Base-by-base conservation (phyloP, 2,329 filamentous ascomycete genomes). In the Furcasterigmium furcatum region DNA sequence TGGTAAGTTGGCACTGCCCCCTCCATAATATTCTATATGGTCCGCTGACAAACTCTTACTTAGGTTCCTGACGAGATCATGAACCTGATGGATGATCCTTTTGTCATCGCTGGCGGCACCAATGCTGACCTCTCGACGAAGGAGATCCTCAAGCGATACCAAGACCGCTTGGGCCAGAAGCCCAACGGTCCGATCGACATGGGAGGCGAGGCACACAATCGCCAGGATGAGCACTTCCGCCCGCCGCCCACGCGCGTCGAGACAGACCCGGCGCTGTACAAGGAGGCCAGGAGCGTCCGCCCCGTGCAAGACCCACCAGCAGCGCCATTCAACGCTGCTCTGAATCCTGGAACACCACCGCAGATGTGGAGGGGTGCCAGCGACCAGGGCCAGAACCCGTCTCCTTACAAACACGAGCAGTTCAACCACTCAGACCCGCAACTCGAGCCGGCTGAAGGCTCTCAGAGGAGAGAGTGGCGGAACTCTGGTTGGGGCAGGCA, bases 51-150 rank as follows among this genome's bases (percentile, higher is more conserved):
- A 43, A 61, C 44, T 18, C 3, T 20, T 6, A 6, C 38, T 10
- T 40, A 97, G 94, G 91, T 99, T 39, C 94, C 94, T 1, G 90
- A 95, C 61, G 91, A 97, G 60, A 79, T 99, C 21, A 84, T 91
- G 58, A 85, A 88, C 44, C 84, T 96, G 43, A 76, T 97, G 21
- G 88, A 85, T 60, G 92, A 99, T 64, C 85, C 85, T 5, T 79
- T 80, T 19, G 80, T 96, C 43, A 92, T 95, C 67, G 32, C 30
- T 8, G 41, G 41, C 7, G 89, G 85, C 62, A 87, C 83, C 58
- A 85, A 79, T 52, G 85, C 87, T 38, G 92, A 99, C 49, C 85
- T 96, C 51, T 96, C 92, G 2, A 95, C 91, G 6, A 99, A 99
- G 66, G 94, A 99, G 59, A 97, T 99, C 45, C 77, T 99, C 43